Evolutionary conservation across 2,329 filamentous ascomycete species (phyloP), one percentile per base, ranked within the genome.

Genomic region (Aspergillus tanneri): DNA sequence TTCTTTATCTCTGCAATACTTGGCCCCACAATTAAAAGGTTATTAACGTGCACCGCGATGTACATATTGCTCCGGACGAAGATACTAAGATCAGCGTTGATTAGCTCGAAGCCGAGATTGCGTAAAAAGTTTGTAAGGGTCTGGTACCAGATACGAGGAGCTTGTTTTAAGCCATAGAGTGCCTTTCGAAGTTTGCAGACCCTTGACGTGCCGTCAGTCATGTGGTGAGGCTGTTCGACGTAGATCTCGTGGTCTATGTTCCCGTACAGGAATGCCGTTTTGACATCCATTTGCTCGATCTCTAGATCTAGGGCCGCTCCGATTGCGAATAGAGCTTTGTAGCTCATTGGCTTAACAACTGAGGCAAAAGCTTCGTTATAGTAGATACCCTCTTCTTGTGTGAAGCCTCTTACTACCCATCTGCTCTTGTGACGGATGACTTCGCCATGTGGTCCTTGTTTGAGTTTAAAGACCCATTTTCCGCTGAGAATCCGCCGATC

Each of bases 251-350:
- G 24, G 39, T 47, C 47, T 24, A 47, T 51, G 12, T 45, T 62
- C 22, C 53, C 43, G 28, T 58, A 55, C 1, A 58, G 28, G 25
- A 57, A 59, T 4, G 50, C 53, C 1, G 61, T 67, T 44, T 62
- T 61, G 25, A 67, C 57, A 46, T 68, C 59, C 47, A 68, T 65
- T 50, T 68, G 54, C 28, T 66, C 42, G 28, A 63, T 61, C 34
- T 64, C 47, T 1, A 54, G 43, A 34, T 57, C 55, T 2, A 55
- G 35, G 5, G 51, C 43, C 14, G 48, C 48, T 4, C 12, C 48
- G 18, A 50, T 50, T 32, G 57, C 55, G 25, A 68, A 64, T 9
- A 66, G 50, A 6, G 55, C 55, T 39, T 59, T 61, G 8, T 51
- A 49, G 28, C 35, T 54, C 39, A 56, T 52, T 36, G 34, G 34